Percentiles rank a stretch among this genome's conserved stretches.
Evolutionary conservation across 108 stramenopile species (phyloP).

Genomic region (Nannochloropsis gaditana): DNA sequence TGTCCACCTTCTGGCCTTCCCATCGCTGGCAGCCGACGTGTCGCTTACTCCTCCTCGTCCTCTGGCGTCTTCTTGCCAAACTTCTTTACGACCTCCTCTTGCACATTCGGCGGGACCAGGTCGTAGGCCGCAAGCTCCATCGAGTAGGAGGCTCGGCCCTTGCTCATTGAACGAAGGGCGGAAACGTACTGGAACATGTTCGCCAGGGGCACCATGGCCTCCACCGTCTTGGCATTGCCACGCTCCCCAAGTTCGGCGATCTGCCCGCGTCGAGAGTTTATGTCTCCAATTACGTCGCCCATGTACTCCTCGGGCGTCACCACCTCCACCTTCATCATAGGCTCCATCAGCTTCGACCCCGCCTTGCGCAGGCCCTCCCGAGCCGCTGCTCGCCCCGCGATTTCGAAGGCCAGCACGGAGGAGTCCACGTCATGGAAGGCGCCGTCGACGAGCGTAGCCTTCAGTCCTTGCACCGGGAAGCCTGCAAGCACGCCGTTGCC

Average conservation of each 20-base stretch:
- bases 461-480: conserved; percentile 91
- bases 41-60: conserved; percentile 25
- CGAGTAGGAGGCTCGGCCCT: conserved; percentile 94
- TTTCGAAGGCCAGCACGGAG: conserved; percentile 54
- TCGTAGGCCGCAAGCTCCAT: conserved; percentile 95
- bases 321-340: conserved; percentile 95
- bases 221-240: conserved; percentile 85
- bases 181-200: conserved; percentile 99
- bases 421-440: conserved; percentile 56
- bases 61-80: conserved; percentile 21
- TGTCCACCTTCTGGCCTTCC: too few species aligned
- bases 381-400: conserved; percentile 67
- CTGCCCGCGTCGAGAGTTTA: conserved; percentile 90
- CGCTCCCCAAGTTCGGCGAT: conserved; percentile 89
- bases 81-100: conserved; percentile 48
- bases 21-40: background rate
- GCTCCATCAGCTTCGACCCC: conserved; percentile 93
- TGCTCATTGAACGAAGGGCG: conserved; percentile 82
- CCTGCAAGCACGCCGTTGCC: conserved; percentile 85
- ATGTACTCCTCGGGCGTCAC: conserved; percentile 96
- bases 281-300: conserved; percentile 95
- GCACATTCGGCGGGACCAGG: conserved; percentile 70
- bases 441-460: conserved; percentile 56
- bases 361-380: conserved; percentile 92
- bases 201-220: conserved; percentile 84